Evolutionary conservation across 192 early-diverging fungal genomes (phyloP).

Genomic region (Coemansia javaensis): DNA sequence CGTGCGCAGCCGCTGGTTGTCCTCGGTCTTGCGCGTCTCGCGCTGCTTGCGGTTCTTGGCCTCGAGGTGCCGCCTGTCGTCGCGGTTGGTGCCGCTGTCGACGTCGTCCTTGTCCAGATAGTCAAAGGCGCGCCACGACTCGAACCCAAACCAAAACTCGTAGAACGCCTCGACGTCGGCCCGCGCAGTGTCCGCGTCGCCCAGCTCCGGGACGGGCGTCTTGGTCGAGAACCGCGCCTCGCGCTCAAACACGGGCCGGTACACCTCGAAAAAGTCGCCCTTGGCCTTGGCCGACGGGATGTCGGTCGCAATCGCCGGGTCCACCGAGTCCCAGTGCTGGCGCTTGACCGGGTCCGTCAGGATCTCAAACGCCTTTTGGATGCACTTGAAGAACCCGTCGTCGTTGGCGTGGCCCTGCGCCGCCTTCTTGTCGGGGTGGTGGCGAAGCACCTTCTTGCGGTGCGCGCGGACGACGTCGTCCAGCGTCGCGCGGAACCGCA

Average conservation of each 20-base stretch:
- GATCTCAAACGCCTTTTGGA: conserved; percentile 91
- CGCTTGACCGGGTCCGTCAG: conserved; percentile 85
- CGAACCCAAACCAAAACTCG: conserved; percentile 80
- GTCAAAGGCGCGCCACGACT: conserved; percentile 98
- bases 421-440: conserved; percentile 99
- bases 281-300: conserved; percentile 71
- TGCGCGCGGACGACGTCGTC: conserved; percentile 88
- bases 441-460: conserved; percentile 90
- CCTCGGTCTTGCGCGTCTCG: conserved; percentile 89
- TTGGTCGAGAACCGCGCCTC: conserved; percentile 90
- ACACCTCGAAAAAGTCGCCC: conserved; percentile 79
- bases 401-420: conserved; percentile 67
- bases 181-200: conserved; percentile 57
- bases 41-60: conserved; percentile 92
- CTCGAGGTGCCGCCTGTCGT: conserved; percentile 95
- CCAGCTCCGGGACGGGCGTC: conserved; percentile 80
- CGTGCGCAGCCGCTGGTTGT: conserved; percentile 79
- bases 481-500: conserved; percentile 82
- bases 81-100: conserved; percentile 83
- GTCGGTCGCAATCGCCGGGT: conserved; percentile 72
- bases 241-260: conserved; percentile 75
- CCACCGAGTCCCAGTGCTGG: conserved; percentile 94
- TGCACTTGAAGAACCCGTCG: conserved; percentile 99
- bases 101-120: conserved; percentile 96
- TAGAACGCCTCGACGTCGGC: conserved; percentile 79